Evolutionary conservation across 202 grass and related monocot species (phyloP).

Genomic region (Brachypodium distachyon): DNA sequence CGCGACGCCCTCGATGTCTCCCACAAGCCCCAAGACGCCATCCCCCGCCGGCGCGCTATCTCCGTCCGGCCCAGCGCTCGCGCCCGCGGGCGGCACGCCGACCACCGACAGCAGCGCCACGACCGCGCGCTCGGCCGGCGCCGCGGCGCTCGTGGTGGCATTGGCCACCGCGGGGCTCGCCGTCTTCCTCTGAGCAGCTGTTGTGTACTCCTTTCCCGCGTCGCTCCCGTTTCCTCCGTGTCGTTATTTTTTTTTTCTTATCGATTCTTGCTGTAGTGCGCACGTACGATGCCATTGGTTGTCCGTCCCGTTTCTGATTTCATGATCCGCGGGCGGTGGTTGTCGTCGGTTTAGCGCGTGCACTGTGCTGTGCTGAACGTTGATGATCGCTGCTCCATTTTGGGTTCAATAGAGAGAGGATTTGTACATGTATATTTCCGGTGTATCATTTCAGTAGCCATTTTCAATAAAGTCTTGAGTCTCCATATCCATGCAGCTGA

Average conservation of each 20-base stretch:
- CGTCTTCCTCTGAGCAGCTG: slow-evolving; percentile 28
- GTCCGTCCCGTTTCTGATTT: slow-evolving; percentile 14
- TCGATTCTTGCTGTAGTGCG: slow-evolving; percentile 42
- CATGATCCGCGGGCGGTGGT: slow-evolving; percentile 16
- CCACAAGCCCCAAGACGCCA: slow-evolving; percentile 11
- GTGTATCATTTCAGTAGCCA: slow-evolving; percentile 4
- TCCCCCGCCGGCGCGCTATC: background rate
- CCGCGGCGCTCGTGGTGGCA: slow-evolving; percentile 29
- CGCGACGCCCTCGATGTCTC: slow-evolving; percentile 14
- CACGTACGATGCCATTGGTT: slow-evolving; percentile 27
- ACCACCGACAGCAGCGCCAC: background rate
- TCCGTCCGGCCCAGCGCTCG: background rate
- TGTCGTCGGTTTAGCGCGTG: slow-evolving; percentile 13
- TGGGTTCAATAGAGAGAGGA: slow-evolving; percentile 32
- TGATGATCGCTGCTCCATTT: slow-evolving; percentile 27
- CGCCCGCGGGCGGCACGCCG: slow-evolving; percentile 7
- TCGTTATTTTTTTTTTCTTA: slow-evolving; percentile 37
- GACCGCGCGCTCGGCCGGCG: background rate
- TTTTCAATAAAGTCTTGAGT: slow-evolving; percentile 25
- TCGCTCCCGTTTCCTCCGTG: background rate
- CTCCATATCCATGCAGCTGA: background rate
- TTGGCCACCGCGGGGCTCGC: slow-evolving; percentile 28
- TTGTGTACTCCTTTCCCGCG: background rate
- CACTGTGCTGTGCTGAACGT: slow-evolving; percentile 19
- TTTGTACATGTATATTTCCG: slow-evolving; percentile 48